phyloP scores from a whole-genome alignment of 352 stramenopile genomes.

The Halophytophthora polymorphica region DNA sequence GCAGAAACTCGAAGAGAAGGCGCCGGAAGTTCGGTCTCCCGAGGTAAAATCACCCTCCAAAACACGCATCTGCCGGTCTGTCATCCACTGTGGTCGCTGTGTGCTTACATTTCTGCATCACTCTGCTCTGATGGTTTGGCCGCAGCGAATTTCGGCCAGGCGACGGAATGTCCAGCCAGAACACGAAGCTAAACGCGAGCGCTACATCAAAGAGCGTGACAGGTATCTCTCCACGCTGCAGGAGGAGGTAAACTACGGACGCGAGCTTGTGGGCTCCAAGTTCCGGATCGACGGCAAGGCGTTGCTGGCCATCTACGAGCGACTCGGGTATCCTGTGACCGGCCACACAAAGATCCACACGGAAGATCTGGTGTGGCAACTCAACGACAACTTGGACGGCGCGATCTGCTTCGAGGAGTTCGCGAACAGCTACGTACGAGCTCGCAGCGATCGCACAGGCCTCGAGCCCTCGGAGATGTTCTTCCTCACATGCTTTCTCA shows the following conservation, averaged over 20 bases:
- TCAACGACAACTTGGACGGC: conserved; percentile 77
- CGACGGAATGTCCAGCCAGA: conserved; percentile 27
- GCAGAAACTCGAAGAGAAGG: conserved; percentile 48
- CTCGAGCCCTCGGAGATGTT: conserved; percentile 76
- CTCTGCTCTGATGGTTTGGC: no score
- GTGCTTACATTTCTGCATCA: conserved; percentile 6
- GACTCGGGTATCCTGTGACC: conserved; percentile 36
- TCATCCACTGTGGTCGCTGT: neutral
- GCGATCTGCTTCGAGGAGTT: conserved; percentile 75
- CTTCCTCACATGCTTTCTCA: conserved; percentile 82
- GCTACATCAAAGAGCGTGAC: conserved; percentile 33
- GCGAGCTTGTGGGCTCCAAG: conserved; percentile 46
- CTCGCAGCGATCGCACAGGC: conserved; percentile 55
- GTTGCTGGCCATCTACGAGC: conserved; percentile 55
- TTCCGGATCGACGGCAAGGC: conserved; percentile 50
- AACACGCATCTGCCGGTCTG: neutral
- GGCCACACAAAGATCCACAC: conserved; percentile 39
- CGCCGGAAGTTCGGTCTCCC: conserved; percentile 12
- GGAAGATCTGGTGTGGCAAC: conserved; percentile 77
- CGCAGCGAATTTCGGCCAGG: conserved; percentile 11
- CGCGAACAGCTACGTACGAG: conserved; percentile 65
- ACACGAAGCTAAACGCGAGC: conserved; percentile 33
- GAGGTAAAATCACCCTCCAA: conserved; percentile 12
- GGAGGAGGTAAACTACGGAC: conserved; percentile 53
- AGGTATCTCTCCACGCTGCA: conserved; percentile 52